Percentiles rank a stretch among this genome's conserved stretches.
These are phyloP conservation scores for Dysphania ambrosioides DNA, from an alignment of 148 eudicot species.

Conservation along the genomic window DNA sequence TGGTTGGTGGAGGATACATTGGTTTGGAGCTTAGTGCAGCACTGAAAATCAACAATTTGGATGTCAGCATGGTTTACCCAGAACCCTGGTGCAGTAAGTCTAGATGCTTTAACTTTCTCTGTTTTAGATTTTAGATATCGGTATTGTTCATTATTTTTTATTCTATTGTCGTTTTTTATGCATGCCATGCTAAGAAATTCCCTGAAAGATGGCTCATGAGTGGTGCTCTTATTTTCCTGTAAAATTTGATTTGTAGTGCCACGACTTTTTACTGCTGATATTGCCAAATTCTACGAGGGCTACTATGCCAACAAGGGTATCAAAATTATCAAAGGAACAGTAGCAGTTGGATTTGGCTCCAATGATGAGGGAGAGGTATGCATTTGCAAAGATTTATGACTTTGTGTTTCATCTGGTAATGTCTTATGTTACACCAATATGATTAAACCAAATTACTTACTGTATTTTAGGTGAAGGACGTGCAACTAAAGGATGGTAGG, in stretches of 20 bases:
- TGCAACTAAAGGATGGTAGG: constrained; percentile 85
- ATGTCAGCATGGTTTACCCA: constrained; percentile 95
- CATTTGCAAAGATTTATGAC: not conserved
- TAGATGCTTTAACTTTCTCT: not conserved
- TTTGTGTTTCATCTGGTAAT: not conserved
- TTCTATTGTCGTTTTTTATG: not conserved
- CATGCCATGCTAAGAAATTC: not conserved
- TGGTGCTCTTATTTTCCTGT: not conserved
- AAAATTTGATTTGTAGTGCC: constrained; percentile 69
- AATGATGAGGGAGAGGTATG: constrained; percentile 72
- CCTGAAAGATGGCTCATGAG: not conserved
- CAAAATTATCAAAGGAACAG: constrained; percentile 83
- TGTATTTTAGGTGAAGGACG: constrained; percentile 65
- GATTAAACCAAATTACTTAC: not conserved
- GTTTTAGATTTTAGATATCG: not conserved
- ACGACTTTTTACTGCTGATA: constrained; percentile 83
- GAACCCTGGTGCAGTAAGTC: constrained; percentile 99
- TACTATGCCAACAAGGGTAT: constrained; percentile 75
- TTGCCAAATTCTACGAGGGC: constrained; percentile 92
- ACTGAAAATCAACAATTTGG: constrained; percentile 62
- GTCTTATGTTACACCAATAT: not conserved
- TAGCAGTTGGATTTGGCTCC: constrained; percentile 74
- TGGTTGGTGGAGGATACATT: constrained; percentile 98
- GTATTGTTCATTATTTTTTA: no score
- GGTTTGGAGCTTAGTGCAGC: constrained; percentile 98